Percentiles rank a stretch among this genome's conserved stretches.
Evolutionary conservation across 1,284 basidiomycete species (phyloP).

Genomic region (Microbotryum lychnidis-dioicae): DNA sequence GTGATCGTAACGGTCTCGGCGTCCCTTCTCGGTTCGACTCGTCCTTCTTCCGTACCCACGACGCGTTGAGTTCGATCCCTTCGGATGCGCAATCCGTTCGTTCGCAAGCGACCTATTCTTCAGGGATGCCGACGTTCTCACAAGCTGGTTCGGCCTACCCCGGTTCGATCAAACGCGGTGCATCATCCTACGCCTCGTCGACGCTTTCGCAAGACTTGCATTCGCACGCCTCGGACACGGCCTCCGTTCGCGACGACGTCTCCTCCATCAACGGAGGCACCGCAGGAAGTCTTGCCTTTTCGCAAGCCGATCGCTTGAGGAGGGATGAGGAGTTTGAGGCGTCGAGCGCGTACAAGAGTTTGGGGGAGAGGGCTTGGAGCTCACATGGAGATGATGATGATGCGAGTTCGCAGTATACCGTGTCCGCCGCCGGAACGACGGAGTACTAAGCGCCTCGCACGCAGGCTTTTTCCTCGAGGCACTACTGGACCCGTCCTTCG

Average conservation of each 20-base stretch:
- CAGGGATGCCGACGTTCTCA: slow-evolving; percentile 71
- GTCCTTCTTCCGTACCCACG: slow-evolving; percentile 90
- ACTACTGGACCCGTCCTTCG: too few species aligned
- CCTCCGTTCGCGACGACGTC: slow-evolving; percentile 44
- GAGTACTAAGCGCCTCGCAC: slow-evolving; percentile 40
- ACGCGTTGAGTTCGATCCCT: slow-evolving; percentile 86
- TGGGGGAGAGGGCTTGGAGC: slow-evolving; percentile 34
- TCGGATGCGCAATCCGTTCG: slow-evolving; percentile 88
- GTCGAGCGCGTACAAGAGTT: slow-evolving; percentile 37
- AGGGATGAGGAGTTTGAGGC: slow-evolving; percentile 30
- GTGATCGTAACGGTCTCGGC: slow-evolving; percentile 41
- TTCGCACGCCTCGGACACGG: slow-evolving; percentile 24
- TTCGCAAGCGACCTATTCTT: slow-evolving; percentile 87
- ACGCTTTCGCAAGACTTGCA: slow-evolving; percentile 33
- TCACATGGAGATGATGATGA: slow-evolving; percentile 38
- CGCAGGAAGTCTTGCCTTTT: slow-evolving; percentile 60
- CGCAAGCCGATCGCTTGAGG: slow-evolving; percentile 63
- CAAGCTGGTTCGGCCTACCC: slow-evolving; percentile 25
- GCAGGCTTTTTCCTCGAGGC: too few species aligned
- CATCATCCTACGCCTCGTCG: slow-evolving; percentile 30
- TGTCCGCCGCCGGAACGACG: slow-evolving; percentile 42
- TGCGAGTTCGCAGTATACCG: slow-evolving; percentile 34
- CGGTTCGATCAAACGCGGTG: slow-evolving; percentile 20
- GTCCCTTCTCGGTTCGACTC: slow-evolving; percentile 86
- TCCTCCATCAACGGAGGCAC: slow-evolving; percentile 48